Evolutionary conservation across 2,329 filamentous ascomycete species (phyloP).

Genomic region (Aspergillus bombycis): DNA sequence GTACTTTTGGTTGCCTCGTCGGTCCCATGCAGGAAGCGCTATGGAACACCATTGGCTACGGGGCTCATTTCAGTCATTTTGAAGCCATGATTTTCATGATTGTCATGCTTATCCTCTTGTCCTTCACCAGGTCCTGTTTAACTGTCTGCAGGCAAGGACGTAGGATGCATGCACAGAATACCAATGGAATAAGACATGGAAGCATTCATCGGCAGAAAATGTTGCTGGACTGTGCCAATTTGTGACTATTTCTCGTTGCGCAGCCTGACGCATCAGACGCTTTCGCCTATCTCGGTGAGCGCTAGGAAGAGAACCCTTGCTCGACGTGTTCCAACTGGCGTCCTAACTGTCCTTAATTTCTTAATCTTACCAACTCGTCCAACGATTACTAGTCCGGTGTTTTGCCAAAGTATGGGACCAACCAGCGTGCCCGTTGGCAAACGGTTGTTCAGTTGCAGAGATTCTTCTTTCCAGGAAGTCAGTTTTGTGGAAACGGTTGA

Average conservation of each 20-base stretch:
- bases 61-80: background rate
- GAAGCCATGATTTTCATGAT: background rate
- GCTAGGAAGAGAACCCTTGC: background rate
- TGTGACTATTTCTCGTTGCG: background rate
- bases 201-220: background rate
- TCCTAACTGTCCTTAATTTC: background rate
- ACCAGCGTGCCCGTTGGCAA: background rate
- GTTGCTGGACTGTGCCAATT: background rate
- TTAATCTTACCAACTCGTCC: too few relatives aligned
- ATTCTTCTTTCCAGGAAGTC: background rate
- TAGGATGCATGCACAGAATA: background rate
- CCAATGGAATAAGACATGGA: background rate
- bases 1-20: background rate
- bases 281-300: background rate
- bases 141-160: background rate
- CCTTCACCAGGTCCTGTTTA: too few relatives aligned
- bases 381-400: background rate
- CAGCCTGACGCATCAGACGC: background rate
- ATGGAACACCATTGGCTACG: background rate
- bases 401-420: background rate
- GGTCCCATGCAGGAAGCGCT: background rate
- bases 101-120: background rate
- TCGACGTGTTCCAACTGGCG: background rate
- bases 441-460: background rate
- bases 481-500: background rate